Conservation (phyloP, 176 grass and related monocot species). For the Avena insularis region DNA sequence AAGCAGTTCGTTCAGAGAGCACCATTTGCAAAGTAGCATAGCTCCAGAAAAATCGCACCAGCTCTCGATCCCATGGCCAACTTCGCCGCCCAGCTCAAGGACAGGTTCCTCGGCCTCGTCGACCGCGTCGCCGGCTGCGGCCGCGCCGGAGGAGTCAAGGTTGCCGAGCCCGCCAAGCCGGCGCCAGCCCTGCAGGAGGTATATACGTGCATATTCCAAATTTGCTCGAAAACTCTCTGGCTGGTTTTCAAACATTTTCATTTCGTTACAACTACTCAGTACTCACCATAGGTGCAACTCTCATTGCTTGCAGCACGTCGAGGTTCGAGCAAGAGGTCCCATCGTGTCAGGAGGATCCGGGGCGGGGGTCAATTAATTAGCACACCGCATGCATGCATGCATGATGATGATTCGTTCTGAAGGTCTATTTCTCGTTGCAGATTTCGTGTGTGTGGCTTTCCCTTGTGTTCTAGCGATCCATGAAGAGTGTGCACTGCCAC, state of each 20-base stretch:
- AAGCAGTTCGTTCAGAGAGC: not conserved
- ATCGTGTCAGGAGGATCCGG: slow-evolving; percentile 18
- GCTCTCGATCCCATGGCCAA: slow-evolving; percentile 20
- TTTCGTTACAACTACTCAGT: not conserved
- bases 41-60: not conserved
- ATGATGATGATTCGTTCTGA: not conserved
- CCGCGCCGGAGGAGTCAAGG: not conserved
- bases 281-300: no score
- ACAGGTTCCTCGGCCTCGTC: slow-evolving; percentile 41
- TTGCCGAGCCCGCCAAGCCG: not conserved
- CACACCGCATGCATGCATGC: not conserved
- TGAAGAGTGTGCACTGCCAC: not conserved
- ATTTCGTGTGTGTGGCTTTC: not conserved
- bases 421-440: not conserved
- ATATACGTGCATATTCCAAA: not conserved
- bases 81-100: slow-evolving; percentile 47
- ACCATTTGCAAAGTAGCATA: not conserved
- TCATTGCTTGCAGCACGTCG: slow-evolving; percentile 8
- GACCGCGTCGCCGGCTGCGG: slow-evolving; percentile 31
- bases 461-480: not conserved
- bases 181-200: not conserved
- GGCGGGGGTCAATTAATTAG: slow-evolving; percentile 4
- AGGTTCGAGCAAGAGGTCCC: slow-evolving; percentile 42
- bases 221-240: not conserved
- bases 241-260: not conserved